Percentiles rank a stretch among this genome's conserved stretches.
Conservation (phyloP, 257 asterid genomes). For the Anisodus tanguticus region DNA sequence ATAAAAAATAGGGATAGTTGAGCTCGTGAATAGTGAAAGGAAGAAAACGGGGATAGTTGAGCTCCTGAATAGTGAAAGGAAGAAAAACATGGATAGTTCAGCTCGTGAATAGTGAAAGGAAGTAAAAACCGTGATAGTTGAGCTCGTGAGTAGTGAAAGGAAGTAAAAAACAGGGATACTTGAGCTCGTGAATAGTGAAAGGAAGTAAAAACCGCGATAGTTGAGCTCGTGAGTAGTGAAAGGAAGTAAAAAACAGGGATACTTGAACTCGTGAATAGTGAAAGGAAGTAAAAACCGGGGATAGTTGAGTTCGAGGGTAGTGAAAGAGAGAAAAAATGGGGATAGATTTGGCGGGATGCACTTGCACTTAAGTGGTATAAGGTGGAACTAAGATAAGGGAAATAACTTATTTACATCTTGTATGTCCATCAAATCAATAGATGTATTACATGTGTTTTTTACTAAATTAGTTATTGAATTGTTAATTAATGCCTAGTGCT, state of each 20-base stretch:
- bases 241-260: neutral
- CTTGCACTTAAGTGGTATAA: neutral
- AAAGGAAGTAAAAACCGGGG: neutral
- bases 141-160: neutral
- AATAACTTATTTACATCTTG: neutral
- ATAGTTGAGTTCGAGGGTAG: neutral
- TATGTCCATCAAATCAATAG: neutral
- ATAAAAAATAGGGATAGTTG: neutral
- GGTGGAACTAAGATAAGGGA: neutral
- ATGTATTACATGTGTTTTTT: constrained; percentile 14
- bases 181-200: neutral
- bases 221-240: neutral
- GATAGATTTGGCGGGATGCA: neutral
- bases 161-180: neutral
- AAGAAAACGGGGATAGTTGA: neutral
- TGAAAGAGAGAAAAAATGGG: neutral
- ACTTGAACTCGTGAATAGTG: neutral
- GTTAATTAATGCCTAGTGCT: neutral
- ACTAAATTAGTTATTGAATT: neutral
- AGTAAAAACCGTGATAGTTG: neutral
- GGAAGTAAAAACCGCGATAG: neutral
- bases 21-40: neutral
- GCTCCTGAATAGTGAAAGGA: neutral
- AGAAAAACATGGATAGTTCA: neutral
- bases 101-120: neutral